Base-by-base conservation (phyloP, 2,329 filamentous ascomycete genomes). In the Magnaporthiopsis incrustans region DNA sequence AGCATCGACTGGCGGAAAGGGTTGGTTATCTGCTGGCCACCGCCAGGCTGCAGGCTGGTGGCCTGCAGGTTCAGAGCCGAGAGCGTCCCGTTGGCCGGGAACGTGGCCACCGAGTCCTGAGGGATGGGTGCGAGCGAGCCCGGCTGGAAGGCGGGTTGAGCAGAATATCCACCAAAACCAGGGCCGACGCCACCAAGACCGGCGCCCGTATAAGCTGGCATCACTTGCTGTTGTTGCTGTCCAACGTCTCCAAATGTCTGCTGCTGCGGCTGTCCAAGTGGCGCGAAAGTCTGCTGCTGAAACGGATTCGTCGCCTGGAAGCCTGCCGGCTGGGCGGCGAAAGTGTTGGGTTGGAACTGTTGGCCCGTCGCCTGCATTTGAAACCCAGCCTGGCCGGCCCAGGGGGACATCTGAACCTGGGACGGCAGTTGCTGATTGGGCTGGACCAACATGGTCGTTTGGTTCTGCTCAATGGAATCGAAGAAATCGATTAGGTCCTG, bases 1-100 rank as follows among this genome's bases (percentile, higher is more conserved):
- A 97, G 80, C 87, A 94, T 94, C 1, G 94, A 97, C 72, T 92
- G 89, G 57, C 95, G 85, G 84, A 99, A 99, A 0, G 95, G 95
- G 73, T 99, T 99, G 10, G 92, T 97, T 27, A 81, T 87, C 70
- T 87, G 85, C 72, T 81, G 82, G 65, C 35, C 35, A 14, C 35
- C 35, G 12, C 35, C 35, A 38, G 35, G 12, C 35, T 38, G 35
- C 35, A 38, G 11, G 12, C 81, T 81, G 30, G 65, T 66, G 75
- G 79, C 71, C 75, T 79, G 76, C 67, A 81, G 71, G 62, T 71
- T 76, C 66, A 78, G 72, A 73, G 79, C 69, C 67, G 74, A 71
- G 1, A 65, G 57, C 22, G 60, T 66, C 64, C 50, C 70, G 79
- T 70, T 73, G 12, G 73, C 78, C 71, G 83, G 78, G 74, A 85